Percentiles rank a stretch among this genome's conserved stretches.
These are phyloP conservation scores for Extremus antarcticus DNA, from an alignment of 495 filamentous ascomycete species.

Conservation along the genomic window DNA sequence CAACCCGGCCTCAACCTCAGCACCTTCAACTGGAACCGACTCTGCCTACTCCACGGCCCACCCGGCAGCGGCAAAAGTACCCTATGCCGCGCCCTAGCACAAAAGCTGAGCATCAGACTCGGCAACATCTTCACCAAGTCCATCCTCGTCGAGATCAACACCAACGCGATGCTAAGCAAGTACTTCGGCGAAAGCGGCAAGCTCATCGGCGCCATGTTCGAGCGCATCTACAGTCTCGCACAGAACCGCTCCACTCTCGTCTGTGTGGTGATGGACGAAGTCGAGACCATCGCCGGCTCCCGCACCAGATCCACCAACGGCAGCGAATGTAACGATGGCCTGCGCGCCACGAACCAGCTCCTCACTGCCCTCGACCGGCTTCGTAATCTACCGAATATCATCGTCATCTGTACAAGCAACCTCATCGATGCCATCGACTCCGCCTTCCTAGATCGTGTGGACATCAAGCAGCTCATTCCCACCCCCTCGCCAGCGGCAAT, in stretches of 20 bases:
- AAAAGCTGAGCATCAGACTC: slow-evolving; percentile 47
- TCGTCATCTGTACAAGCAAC: slow-evolving; percentile 46
- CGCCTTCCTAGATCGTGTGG: slow-evolving; percentile 47
- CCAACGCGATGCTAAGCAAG: slow-evolving; percentile 41
- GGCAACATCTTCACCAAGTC: slow-evolving; percentile 33
- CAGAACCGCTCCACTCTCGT: slow-evolving; percentile 38
- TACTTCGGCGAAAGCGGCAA: slow-evolving; percentile 49
- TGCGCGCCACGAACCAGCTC: slow-evolving; percentile 40
- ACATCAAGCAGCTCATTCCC: slow-evolving; percentile 41
- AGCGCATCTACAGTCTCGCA: slow-evolving; percentile 35
- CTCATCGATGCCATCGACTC: slow-evolving; percentile 33
- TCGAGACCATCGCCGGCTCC: slow-evolving; percentile 42
- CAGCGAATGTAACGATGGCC: slow-evolving; percentile 40
- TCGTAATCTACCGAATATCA: slow-evolving; percentile 33
- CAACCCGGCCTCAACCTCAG: slow-evolving; percentile 18
- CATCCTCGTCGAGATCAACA: slow-evolving; percentile 43
- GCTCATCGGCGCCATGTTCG: slow-evolving; percentile 35
- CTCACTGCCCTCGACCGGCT: slow-evolving; percentile 29
- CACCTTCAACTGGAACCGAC: slow-evolving; percentile 25
- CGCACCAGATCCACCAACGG: slow-evolving; percentile 34
- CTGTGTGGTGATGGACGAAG: slow-evolving; percentile 45
- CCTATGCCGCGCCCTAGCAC: slow-evolving; percentile 41
- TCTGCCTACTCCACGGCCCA: slow-evolving; percentile 44
- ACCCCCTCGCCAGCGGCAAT: slow-evolving; percentile 34
- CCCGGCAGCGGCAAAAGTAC: slow-evolving; percentile 46